Conservation (phyloP, 2,329 filamentous ascomycete genomes). For the Calonectria leucothoes region DNA sequence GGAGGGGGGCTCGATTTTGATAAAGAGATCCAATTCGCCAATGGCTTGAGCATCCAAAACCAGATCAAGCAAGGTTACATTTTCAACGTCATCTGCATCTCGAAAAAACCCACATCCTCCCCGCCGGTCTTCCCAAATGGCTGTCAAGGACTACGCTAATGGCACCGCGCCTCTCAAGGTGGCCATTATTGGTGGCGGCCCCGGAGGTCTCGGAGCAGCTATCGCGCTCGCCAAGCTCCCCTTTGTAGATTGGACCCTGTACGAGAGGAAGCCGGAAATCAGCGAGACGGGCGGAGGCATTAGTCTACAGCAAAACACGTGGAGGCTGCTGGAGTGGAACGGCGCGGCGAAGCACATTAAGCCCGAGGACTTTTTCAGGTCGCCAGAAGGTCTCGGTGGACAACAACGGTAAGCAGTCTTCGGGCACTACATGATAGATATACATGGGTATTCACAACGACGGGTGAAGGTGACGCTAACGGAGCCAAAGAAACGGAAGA, state of each 20-base stretch:
- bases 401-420: slow-evolving; percentile 37
- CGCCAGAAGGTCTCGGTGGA: slow-evolving; percentile 36
- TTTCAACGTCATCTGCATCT: not conserved
- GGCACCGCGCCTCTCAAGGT: slow-evolving; percentile 29
- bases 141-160: slow-evolving; percentile 31
- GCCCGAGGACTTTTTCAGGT: slow-evolving; percentile 45
- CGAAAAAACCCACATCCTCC: not conserved
- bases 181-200: slow-evolving; percentile 44
- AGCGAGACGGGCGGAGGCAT: slow-evolving; percentile 53
- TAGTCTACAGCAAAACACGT: slow-evolving; percentile 49
- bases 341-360: slow-evolving; percentile 47
- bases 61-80: not conserved
- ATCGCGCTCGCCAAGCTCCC: slow-evolving; percentile 45
- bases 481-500: slow-evolving; percentile 43
- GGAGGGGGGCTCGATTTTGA: not conserved
- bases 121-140: slow-evolving; percentile 26
- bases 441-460: no score
- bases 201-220: slow-evolving; percentile 45
- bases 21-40: not conserved
- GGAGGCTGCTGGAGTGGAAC: slow-evolving; percentile 48
- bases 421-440: no score
- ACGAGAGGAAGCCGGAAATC: slow-evolving; percentile 50
- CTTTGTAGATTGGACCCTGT: slow-evolving; percentile 47
- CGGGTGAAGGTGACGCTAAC: not conserved
- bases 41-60: not conserved